Evolutionary conservation across 2,329 filamentous ascomycete genomes (phyloP).

Genomic region (Aspergillus sp.): DNA sequence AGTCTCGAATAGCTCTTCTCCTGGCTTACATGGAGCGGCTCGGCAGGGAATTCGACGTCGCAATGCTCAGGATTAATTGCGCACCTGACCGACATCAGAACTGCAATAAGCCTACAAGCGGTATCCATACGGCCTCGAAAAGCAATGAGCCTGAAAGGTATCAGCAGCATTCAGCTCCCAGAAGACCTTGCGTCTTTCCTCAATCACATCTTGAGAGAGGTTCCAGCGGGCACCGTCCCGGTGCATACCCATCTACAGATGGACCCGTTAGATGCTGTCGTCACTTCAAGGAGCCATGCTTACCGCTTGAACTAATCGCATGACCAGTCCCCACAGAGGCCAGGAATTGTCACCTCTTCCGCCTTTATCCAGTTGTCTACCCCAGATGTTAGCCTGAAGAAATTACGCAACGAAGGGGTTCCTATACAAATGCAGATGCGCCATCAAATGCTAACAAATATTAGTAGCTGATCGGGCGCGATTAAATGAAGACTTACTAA

Average conservation of each 20-base stretch:
- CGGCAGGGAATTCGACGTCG: slow-evolving; percentile 2
- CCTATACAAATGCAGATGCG: slow-evolving; percentile 1
- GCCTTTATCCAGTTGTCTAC: slow-evolving; percentile 4
- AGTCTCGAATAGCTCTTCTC: slow-evolving; percentile 4
- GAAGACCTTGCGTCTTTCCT: slow-evolving; percentile 8
- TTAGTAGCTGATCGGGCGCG: not conserved
- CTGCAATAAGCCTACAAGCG: not conserved
- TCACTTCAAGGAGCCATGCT: not conserved
- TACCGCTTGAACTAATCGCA: slow-evolving; percentile 8
- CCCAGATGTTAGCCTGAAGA: not conserved
- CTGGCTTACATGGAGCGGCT: not conserved
- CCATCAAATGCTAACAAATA: slow-evolving; percentile 6
- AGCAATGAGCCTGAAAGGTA: slow-evolving; percentile 4
- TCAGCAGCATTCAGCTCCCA: slow-evolving; percentile 4
- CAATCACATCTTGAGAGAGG: not conserved
- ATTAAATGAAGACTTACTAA: not conserved
- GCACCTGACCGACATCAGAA: not conserved
- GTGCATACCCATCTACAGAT: slow-evolving; percentile 4
- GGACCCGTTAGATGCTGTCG: not conserved
- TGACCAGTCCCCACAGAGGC: slow-evolving; percentile 4
- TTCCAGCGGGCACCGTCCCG: slow-evolving; percentile 4
- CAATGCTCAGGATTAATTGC: slow-evolving; percentile 7
- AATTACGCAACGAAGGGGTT: not conserved
- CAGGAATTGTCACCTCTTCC: slow-evolving; percentile 3
- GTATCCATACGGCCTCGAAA: not conserved